These are phyloP conservation scores for Suhomyces sp. DNA, from an alignment of 805 yeast species.

Conservation along the genomic window DNA sequence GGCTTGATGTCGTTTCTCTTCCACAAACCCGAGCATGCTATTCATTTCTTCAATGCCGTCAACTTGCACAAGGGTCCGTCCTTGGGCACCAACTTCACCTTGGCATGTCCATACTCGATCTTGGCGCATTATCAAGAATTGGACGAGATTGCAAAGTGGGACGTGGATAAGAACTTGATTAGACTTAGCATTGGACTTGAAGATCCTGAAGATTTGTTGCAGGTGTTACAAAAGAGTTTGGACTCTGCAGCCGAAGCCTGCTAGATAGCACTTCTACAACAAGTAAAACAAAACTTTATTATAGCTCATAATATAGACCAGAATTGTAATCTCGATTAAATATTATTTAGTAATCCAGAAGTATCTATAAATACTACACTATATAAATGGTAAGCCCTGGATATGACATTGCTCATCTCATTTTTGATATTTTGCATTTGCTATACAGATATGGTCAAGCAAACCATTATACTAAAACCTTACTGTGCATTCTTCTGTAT, in stretches of 20 bases:
- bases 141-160: conserved; percentile 77
- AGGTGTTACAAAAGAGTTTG: conserved; percentile 51
- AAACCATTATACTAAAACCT: background rate
- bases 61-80: conserved; percentile 84
- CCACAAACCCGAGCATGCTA: conserved; percentile 60
- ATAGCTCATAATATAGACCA: background rate
- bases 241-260: conserved; percentile 28
- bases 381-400: no score
- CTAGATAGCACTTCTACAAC: background rate
- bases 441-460: background rate
- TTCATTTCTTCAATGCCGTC: conserved; percentile 68
- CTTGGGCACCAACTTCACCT: conserved; percentile 83
- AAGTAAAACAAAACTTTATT: no score
- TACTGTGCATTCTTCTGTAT: background rate
- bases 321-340: background rate
- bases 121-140: conserved; percentile 82
- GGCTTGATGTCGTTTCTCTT: conserved; percentile 78
- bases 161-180: conserved; percentile 73
- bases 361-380: no score
- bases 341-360: background rate
- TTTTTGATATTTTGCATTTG: no score
- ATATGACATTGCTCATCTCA: no score
- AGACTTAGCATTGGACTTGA: conserved; percentile 87
- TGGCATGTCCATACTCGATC: conserved; percentile 87
- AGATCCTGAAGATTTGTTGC: conserved; percentile 55